Evolutionary conservation across 2,329 filamentous ascomycete species (phyloP).

Genomic region (Penicillium sp.): DNA sequence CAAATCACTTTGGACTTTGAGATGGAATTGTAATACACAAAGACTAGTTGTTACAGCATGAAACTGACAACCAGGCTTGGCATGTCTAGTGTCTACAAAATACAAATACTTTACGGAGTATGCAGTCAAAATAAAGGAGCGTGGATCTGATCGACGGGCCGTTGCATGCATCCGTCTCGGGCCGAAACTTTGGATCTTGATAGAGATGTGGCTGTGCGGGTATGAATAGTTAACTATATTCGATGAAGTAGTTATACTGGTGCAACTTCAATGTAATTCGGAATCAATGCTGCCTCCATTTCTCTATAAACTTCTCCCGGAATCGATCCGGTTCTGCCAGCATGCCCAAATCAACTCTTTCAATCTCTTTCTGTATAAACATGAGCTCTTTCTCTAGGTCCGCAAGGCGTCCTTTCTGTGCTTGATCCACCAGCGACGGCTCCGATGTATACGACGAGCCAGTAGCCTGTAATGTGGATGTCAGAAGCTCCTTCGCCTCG

Average conservation of each 20-base stretch:
- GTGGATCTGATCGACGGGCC: no score
- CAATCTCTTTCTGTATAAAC: constrained; percentile 29
- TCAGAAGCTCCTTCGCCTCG: constrained; percentile 29
- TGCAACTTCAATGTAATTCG: no score
- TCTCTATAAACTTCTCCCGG: constrained; percentile 5
- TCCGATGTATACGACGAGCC: constrained; percentile 23
- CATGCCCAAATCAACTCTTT: constrained; percentile 30
- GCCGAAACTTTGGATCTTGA: not conserved
- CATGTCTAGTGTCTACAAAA: not conserved
- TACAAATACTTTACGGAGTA: not conserved
- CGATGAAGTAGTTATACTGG: not conserved
- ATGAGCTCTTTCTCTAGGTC: constrained; percentile 29
- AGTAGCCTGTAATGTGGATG: constrained; percentile 24
- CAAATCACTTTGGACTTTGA: not conserved
- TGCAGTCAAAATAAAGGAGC: not conserved
- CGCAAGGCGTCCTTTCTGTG: constrained; percentile 24
- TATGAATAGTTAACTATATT: no score
- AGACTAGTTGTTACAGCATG: not conserved
- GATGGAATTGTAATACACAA: not conserved
- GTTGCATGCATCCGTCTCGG: not conserved
- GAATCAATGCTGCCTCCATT: not conserved
- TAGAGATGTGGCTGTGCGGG: not conserved
- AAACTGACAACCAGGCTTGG: not conserved
- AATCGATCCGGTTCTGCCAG: constrained; percentile 19
- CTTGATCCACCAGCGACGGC: constrained; percentile 25